Base-by-base conservation (phyloP, 1,284 basidiomycete species). In the Gomphus sp. region DNA sequence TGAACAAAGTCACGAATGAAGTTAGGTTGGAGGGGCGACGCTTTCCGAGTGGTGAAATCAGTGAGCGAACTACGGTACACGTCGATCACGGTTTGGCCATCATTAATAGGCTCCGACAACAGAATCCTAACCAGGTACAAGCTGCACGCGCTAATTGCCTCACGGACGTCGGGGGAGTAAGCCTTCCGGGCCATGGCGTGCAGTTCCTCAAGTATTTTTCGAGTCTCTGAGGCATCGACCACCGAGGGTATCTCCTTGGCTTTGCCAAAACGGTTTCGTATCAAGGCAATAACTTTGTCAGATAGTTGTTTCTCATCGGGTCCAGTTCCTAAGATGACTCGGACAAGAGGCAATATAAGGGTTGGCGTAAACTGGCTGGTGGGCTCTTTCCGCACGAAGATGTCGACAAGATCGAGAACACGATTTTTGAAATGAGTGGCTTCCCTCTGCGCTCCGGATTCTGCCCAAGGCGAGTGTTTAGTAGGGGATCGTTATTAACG, bases 361-460 rank as follows among this genome's bases (percentile, higher is more conserved):
- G 81, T 81, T 48, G 93, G 67, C 55, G 85, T 74, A 43, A 88
- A 76, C 0, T 84, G 76, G 68, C 78, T 92, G 25, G 82, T 74
- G 0, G 87, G 77, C 67, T 94, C 89, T 65, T 84, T 87, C 67
- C 83, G 87, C 61, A 90, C 74, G 72, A 85, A 95, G 25, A 82
- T 83, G 62, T 97, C 94, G 56, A 97, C 80, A 14, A 98, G 81
- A 71, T 98, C 95, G 11, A 98, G 84, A 33, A 97, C 87, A 36
- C 94, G 87, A 71, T 91, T 94, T 72, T 97, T 97, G 82, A 97
- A 95, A 69, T 95, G 88, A 5, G 91, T 88, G 1, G 91, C 90
- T 73, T 94, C 89, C 53, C 90, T 79, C 66, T 91, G 87, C 10
- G 78, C 84, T 64, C 83, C 80, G 43, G 81, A 72, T 56, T 77